Percentiles rank a stretch among this genome's conserved stretches.
phyloP scores from a whole-genome alignment of 192 early-diverging fungal species.

The Coemansia sp. region DNA sequence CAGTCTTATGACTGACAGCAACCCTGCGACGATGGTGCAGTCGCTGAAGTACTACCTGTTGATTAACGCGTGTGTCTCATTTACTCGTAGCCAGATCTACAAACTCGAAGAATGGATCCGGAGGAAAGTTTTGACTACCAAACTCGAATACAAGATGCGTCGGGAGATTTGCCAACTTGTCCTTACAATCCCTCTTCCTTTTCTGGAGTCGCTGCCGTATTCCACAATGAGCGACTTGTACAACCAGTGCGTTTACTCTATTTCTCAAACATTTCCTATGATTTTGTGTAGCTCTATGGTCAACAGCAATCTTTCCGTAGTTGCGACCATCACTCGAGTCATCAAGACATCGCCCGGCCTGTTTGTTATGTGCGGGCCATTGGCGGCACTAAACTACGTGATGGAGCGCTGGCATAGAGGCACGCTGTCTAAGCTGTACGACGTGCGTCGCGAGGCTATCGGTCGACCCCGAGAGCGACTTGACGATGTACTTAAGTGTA shows the following conservation, averaged over 20 bases:
- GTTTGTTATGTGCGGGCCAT: slow-evolving; percentile 2
- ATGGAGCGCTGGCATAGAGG: neutral
- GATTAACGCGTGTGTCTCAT: slow-evolving; percentile 17
- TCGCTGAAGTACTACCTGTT: slow-evolving; percentile 31
- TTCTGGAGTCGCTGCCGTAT: slow-evolving; percentile 13
- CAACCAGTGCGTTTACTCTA: neutral
- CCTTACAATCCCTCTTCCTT: slow-evolving; percentile 15
- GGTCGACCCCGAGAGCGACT: neutral
- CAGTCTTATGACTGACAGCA: slow-evolving; percentile 27
- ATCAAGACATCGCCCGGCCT: slow-evolving; percentile 3
- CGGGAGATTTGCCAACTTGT: neutral
- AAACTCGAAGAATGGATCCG: slow-evolving; percentile 5
- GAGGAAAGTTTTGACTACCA: slow-evolving; percentile 16
- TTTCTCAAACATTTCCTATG: neutral
- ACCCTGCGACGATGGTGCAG: slow-evolving; percentile 24
- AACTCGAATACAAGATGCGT: slow-evolving; percentile 3
- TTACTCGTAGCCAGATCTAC: slow-evolving; percentile 13
- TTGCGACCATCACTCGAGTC: slow-evolving; percentile 11
- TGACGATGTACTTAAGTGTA: neutral
- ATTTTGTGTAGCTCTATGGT: neutral
- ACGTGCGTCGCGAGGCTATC: neutral
- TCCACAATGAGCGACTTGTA: neutral
- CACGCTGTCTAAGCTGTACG: neutral
- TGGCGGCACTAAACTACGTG: neutral
- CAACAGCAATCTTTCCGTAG: neutral